A percentile compares a stretch with the other conserved stretches of the same genome.
These are phyloP conservation scores for Lasiodiplodia sp. DNA, from an alignment of 2,329 filamentous ascomycete species.

Conservation along the genomic window DNA sequence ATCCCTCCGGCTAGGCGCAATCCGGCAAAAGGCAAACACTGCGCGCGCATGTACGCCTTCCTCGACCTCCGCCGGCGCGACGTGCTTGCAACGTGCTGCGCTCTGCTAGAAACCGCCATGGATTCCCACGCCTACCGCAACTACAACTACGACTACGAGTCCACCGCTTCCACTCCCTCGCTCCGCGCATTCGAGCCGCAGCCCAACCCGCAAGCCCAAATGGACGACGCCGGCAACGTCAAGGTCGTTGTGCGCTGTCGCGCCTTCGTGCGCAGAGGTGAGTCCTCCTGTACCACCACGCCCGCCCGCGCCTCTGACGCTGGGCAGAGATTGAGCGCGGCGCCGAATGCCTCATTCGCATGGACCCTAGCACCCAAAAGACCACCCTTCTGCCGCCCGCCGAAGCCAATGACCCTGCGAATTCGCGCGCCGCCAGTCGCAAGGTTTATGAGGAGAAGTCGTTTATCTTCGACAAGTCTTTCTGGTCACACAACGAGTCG, in stretches of 20 bases:
- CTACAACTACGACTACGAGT: slow-evolving; percentile 36
- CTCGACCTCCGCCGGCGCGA: slow-evolving; percentile 25
- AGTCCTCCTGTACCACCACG: neutral
- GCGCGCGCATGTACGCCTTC: slow-evolving; percentile 26
- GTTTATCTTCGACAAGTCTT: slow-evolving; percentile 97
- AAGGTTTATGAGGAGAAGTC: slow-evolving; percentile 85
- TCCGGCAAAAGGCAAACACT: slow-evolving; percentile 29
- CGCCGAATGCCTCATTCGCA: slow-evolving; percentile 85
- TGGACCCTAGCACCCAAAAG: slow-evolving; percentile 86
- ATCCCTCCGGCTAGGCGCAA: slow-evolving; percentile 17
- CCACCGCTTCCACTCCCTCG: slow-evolving; percentile 53
- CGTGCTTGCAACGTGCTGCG: slow-evolving; percentile 33
- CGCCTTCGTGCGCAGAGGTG: slow-evolving; percentile 57
- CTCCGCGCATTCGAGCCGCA: slow-evolving; percentile 51
- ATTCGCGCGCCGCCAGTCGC: slow-evolving; percentile 68
- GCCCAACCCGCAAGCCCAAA: slow-evolving; percentile 42
- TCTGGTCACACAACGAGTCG: slow-evolving; percentile 86
- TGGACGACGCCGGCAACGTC: slow-evolving; percentile 56
- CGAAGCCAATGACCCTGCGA: slow-evolving; percentile 52
- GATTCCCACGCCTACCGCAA: slow-evolving; percentile 42
- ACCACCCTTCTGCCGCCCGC: slow-evolving; percentile 80
- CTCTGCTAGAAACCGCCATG: slow-evolving; percentile 39
- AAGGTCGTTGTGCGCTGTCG: slow-evolving; percentile 60
- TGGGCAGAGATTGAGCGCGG: slow-evolving; percentile 77
- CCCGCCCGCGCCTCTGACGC: slow-evolving; percentile 35